Percentiles rank a stretch among this genome's conserved stretches.
Evolutionary conservation across 1,139 yeast species (phyloP).

Genomic region (Geotrichum phurueaensis): DNA sequence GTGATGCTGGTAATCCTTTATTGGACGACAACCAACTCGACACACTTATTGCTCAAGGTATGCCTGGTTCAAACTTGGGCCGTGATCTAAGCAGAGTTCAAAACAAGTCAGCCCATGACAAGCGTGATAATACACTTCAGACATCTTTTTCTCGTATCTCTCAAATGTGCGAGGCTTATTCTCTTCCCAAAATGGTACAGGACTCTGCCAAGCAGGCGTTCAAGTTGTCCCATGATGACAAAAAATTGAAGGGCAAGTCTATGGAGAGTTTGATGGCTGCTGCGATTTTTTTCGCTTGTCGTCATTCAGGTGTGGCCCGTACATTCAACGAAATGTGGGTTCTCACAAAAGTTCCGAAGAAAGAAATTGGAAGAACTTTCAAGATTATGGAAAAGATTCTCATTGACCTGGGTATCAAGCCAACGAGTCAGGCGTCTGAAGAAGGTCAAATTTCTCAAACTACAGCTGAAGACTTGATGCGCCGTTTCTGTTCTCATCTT

Average conservation of each 20-base stretch:
- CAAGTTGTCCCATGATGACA: constrained; percentile 83
- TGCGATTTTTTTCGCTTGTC: constrained; percentile 86
- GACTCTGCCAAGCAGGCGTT: constrained; percentile 97
- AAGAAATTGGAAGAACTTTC: constrained; percentile 75
- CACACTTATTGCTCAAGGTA: constrained; percentile 82
- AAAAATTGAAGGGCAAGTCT: constrained; percentile 80
- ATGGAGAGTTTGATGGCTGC: constrained; percentile 97
- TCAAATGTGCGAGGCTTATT: constrained; percentile 95
- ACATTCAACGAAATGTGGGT: constrained; percentile 96
- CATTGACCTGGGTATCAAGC: constrained; percentile 30
- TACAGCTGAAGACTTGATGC: constrained; percentile 76
- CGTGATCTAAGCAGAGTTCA: constrained; percentile 88
- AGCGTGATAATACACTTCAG: constrained; percentile 78
- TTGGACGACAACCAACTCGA: constrained; percentile 88
- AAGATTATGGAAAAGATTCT: constrained; percentile 73
- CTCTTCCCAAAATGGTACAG: constrained; percentile 87
- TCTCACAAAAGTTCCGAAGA: constrained; percentile 84
- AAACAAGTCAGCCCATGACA: constrained; percentile 75
- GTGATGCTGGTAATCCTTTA: constrained; percentile 92
- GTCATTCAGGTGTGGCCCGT: constrained; percentile 91
- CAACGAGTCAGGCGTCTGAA: constrained; percentile 28
- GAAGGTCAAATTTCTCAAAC: constrained; percentile 72
- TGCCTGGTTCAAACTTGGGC: constrained; percentile 59
- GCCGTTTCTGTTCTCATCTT: constrained; percentile 91
- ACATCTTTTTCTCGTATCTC: constrained; percentile 87